A percentile compares a stretch with the other conserved stretches of the same genome.
phyloP scores from a whole-genome alignment of 768 basidiomycete genomes.

The Lentinula detonsa region DNA sequence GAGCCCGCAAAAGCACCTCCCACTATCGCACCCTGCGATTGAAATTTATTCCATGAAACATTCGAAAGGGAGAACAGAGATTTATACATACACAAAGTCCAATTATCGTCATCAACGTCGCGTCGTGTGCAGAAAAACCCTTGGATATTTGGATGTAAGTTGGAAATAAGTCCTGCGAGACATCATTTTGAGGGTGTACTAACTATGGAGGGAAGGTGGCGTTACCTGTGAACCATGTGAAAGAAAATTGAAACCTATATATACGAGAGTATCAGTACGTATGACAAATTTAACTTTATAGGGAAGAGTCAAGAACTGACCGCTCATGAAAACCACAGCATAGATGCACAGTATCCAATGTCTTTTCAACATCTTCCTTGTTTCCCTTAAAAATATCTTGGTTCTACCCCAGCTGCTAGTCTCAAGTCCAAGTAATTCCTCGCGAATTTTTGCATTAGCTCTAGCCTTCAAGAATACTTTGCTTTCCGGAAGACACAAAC shows the following conservation, averaged over 20 bases:
- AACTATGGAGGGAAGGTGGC: conserved; percentile 11
- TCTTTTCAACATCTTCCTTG: conserved; percentile 45
- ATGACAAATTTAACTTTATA: not conserved
- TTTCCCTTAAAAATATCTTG: conserved; percentile 47
- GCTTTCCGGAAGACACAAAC: conserved; percentile 50
- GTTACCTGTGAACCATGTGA: conserved; percentile 44
- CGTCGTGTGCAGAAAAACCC: conserved; percentile 45
- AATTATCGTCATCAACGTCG: conserved; percentile 77
- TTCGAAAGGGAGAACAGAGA: conserved; percentile 2
- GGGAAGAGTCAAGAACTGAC: not conserved
- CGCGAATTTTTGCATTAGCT: conserved; percentile 18
- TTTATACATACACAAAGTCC: conserved; percentile 50
- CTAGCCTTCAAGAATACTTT: conserved; percentile 50
- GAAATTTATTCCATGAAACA: not conserved
- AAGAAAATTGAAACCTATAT: conserved; percentile 46
- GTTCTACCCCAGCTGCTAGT: conserved; percentile 31
- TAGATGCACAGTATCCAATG: conserved; percentile 63
- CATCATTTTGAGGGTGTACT: conserved; percentile 15
- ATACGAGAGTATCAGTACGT: not conserved
- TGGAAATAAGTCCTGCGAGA: conserved; percentile 65
- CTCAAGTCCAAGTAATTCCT: conserved; percentile 26
- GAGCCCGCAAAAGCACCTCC: conserved; percentile 54
- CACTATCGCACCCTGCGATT: conserved; percentile 14
- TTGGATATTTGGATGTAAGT: conserved; percentile 66
- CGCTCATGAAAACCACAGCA: conserved; percentile 51